Conservation (phyloP, 208 protist species). For the Herpetomonas tarakana region DNA sequence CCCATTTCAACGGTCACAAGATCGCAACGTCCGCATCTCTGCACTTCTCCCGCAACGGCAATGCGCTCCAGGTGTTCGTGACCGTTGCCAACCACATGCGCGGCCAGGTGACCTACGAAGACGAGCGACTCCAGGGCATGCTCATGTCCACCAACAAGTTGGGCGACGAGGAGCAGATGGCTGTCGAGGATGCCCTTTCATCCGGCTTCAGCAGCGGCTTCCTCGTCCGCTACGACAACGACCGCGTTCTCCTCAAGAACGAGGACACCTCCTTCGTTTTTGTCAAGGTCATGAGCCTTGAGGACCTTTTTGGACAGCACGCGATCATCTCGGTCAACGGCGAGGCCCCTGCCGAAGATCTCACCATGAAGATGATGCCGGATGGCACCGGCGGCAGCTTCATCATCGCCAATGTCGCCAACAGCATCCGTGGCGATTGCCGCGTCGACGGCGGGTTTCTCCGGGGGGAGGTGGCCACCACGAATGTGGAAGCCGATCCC, state of each 20-base stretch:
- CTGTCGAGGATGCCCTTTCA: slow-evolving; percentile 42
- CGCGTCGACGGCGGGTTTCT: slow-evolving; percentile 37
- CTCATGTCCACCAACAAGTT: slow-evolving; percentile 40
- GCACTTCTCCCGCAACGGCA: slow-evolving; percentile 25
- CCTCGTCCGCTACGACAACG: slow-evolving; percentile 23
- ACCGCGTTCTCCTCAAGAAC: slow-evolving; percentile 51
- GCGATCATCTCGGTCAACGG: slow-evolving; percentile 49
- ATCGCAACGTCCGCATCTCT: slow-evolving; percentile 26
- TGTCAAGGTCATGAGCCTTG: slow-evolving; percentile 23
- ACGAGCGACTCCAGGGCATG: slow-evolving; percentile 28
- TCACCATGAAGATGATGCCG: slow-evolving; percentile 38
- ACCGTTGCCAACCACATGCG: slow-evolving; percentile 46
- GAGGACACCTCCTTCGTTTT: slow-evolving; percentile 40
- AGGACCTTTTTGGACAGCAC: slow-evolving; percentile 57
- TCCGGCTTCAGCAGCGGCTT: slow-evolving; percentile 52
- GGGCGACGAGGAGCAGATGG: slow-evolving; percentile 32
- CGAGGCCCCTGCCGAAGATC: slow-evolving; percentile 35
- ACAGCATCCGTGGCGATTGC: slow-evolving; percentile 58
- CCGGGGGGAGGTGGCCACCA: slow-evolving; percentile 46
- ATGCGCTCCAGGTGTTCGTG: slow-evolving; percentile 27
- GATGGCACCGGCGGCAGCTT: slow-evolving; percentile 37
- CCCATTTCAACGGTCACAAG: slow-evolving; percentile 40
- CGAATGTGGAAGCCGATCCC: slow-evolving; percentile 27
- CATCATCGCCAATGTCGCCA: slow-evolving; percentile 44
- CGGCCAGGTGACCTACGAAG: slow-evolving; percentile 27